These are phyloP conservation scores for Mycena olivaceomarginata DNA, from an alignment of 768 basidiomycete genomes.

Conservation along the genomic window DNA sequence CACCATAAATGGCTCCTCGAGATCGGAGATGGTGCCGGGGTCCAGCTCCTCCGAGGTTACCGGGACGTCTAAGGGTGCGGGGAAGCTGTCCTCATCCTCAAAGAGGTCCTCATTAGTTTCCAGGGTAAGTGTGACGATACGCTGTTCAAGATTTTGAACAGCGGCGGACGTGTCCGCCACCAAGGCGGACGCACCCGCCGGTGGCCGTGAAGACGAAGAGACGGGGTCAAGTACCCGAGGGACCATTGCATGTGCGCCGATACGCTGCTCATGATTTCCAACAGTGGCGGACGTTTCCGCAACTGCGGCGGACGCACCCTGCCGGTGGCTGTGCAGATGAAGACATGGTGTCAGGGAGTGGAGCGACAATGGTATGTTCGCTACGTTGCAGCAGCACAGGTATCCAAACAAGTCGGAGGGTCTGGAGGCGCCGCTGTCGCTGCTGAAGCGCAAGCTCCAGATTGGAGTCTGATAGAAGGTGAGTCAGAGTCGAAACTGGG, in stretches of 20 bases:
- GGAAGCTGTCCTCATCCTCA: neutral
- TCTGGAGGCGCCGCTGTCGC: neutral
- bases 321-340: no score
- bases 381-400: no score
- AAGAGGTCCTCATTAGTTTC: neutral
- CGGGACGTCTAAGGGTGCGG: neutral
- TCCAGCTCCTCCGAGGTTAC: neutral
- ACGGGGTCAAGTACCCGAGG: no score
- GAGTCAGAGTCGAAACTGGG: no score
- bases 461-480: neutral
- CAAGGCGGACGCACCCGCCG: no score
- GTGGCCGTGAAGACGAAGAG: neutral
- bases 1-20: neutral
- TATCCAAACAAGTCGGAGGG: no score
- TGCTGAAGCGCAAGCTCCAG: conserved; percentile 29
- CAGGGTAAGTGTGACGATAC: neutral
- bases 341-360: no score
- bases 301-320: no score
- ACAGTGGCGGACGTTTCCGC: no score
- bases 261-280: no score
- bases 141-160: neutral
- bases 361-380: no score
- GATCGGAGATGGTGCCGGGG: neutral
- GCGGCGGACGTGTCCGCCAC: neutral
- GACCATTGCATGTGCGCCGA: no score